Evolutionary conservation across 495 filamentous ascomycete species (phyloP).

Genomic region (Xylaria venustula): DNA sequence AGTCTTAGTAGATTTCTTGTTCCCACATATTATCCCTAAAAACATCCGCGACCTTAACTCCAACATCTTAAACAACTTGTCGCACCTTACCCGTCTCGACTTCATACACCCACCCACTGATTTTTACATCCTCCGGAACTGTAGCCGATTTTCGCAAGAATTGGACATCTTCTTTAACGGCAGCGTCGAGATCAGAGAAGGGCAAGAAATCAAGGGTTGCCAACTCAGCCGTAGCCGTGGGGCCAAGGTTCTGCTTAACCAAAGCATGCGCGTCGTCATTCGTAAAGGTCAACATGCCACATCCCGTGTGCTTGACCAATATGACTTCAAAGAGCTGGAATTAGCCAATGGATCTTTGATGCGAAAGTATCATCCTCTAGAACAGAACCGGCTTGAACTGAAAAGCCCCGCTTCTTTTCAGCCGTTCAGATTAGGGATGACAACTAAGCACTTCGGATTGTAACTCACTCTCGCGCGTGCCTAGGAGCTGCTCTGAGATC

Average conservation of each 20-base stretch:
- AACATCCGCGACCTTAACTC: not conserved
- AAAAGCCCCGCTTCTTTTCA: not conserved
- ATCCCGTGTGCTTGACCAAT: conserved; percentile 76
- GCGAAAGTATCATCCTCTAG: not conserved
- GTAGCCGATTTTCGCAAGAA: conserved; percentile 59
- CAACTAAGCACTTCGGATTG: not conserved
- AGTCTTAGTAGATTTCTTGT: not conserved
- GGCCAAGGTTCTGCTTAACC: conserved; percentile 57
- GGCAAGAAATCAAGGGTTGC: conserved; percentile 59
- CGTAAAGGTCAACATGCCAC: conserved; percentile 79
- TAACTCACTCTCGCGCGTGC: conserved; percentile 59
- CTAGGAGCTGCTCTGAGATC: conserved; percentile 79
- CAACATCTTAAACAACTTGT: conserved; percentile 41
- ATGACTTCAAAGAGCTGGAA: conserved; percentile 40
- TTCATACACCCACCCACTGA: conserved; percentile 80
- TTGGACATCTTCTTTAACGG: conserved; percentile 64
- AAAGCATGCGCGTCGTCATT: conserved; percentile 60
- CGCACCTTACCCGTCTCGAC: conserved; percentile 72
- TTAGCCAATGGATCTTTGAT: not conserved
- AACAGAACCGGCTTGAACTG: not conserved
- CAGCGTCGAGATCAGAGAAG: conserved; percentile 62
- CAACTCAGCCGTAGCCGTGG: conserved; percentile 40
- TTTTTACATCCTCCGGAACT: conserved; percentile 54
- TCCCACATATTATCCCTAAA: not conserved
- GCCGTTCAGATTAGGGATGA: not conserved